These are phyloP conservation scores for Thinopyrum elongatum DNA, from an alignment of 176 grass and related monocot genomes.

Conservation along the genomic window DNA sequence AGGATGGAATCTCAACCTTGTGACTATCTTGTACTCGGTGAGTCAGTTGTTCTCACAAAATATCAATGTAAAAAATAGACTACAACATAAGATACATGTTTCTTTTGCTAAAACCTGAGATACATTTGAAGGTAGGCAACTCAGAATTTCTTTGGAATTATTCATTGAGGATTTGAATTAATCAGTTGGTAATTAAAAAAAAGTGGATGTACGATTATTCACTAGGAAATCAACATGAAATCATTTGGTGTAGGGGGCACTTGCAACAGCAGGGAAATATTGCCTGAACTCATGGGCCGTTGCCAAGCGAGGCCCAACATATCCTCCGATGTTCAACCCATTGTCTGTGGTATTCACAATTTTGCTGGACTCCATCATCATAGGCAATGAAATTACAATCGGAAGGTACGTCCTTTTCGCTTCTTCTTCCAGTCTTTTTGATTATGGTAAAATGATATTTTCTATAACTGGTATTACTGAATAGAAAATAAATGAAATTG, in stretches of 20 bases:
- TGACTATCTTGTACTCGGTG: constrained; percentile 52
- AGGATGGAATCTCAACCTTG: constrained; percentile 53
- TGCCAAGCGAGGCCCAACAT: constrained; percentile 41
- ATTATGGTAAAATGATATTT: too few relatives aligned
- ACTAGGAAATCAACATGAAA: background rate
- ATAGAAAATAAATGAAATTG: background rate
- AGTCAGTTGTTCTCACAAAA: background rate
- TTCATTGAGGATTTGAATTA: background rate
- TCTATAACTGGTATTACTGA: background rate
- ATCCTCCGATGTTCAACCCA: constrained; percentile 58
- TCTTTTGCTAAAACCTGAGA: background rate
- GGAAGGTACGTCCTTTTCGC: constrained; percentile 29
- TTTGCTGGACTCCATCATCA: constrained; percentile 31
- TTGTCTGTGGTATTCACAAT: constrained; percentile 49
- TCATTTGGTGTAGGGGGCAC: constrained; percentile 35
- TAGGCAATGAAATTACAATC: constrained; percentile 35
- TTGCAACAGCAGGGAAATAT: constrained; percentile 48
- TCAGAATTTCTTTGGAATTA: background rate
- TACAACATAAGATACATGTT: background rate
- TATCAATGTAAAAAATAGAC: background rate
- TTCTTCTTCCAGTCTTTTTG: background rate
- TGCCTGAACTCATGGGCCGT: constrained; percentile 54
- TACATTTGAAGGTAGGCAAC: background rate
- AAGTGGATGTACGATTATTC: background rate
- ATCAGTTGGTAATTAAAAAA: background rate